These are phyloP conservation scores for Tephrocybe sp. DNA, from an alignment of 768 basidiomycete genomes.

Conservation along the genomic window DNA sequence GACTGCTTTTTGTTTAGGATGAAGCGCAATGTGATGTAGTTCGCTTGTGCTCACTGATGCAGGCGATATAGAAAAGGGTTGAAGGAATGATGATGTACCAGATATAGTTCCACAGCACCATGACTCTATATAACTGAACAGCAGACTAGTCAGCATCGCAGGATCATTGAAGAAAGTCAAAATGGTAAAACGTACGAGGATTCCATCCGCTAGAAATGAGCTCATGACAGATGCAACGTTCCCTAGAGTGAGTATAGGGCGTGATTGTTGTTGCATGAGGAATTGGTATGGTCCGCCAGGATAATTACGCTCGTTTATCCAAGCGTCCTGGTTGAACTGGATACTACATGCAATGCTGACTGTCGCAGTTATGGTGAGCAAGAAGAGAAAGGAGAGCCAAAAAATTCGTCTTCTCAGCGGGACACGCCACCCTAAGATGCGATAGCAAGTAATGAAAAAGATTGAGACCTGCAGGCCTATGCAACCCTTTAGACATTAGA, in stretches of 20 bases:
- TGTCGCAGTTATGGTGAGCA: constrained; percentile 8
- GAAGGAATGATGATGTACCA: constrained; percentile 9
- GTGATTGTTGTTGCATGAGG: constrained; percentile 20
- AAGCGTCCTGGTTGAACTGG: constrained; percentile 22
- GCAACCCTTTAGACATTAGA: not conserved
- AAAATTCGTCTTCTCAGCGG: constrained; percentile 1
- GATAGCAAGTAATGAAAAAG: constrained; percentile 13
- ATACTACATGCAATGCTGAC: constrained; percentile 19
- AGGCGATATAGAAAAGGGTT: constrained; percentile 8
- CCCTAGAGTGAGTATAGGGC: constrained; percentile 21
- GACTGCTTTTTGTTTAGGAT: constrained; percentile 15
- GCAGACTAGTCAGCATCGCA: not conserved
- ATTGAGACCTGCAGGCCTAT: constrained; percentile 17
- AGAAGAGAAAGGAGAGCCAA: constrained; percentile 3
- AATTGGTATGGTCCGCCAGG: constrained; percentile 35
- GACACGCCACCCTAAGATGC: constrained; percentile 6
- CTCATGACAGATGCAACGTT: constrained; percentile 24
- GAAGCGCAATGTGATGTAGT: too few species aligned
- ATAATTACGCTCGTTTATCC: constrained; percentile 27
- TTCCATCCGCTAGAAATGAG: constrained; percentile 33
- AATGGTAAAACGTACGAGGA: constrained; percentile 31
- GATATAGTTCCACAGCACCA: constrained; percentile 8
- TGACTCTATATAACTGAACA: constrained; percentile 10
- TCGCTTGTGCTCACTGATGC: constrained; percentile 5
- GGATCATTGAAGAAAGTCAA: not conserved